phyloP scores from a whole-genome alignment of 176 grass and related monocot species.

The Oryza australiensis region DNA sequence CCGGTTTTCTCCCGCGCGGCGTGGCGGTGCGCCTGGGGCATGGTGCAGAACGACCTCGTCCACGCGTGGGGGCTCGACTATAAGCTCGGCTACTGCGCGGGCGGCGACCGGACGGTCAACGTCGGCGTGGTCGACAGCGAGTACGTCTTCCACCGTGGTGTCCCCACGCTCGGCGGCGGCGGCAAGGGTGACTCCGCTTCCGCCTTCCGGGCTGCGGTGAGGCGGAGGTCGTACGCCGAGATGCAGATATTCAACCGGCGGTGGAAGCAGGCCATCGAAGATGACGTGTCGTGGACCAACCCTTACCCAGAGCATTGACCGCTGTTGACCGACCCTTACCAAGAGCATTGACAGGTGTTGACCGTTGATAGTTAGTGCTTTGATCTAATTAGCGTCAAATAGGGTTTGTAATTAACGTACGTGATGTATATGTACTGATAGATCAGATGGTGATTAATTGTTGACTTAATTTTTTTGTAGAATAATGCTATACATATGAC shows the following conservation, averaged over 20 bases:
- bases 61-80: slow-evolving; percentile 86
- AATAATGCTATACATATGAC: no score
- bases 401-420: no score
- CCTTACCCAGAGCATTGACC: slow-evolving; percentile 44
- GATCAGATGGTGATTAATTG: no score
- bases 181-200: slow-evolving; percentile 11
- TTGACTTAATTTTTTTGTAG: no score
- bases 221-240: slow-evolving; percentile 70
- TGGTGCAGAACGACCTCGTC: slow-evolving; percentile 97
- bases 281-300: slow-evolving; percentile 75
- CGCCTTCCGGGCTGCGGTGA: slow-evolving; percentile 52
- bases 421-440: no score
- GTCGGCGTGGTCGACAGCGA: slow-evolving; percentile 89
- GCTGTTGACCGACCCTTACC: no score
- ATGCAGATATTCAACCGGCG: slow-evolving; percentile 58
- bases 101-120: slow-evolving; percentile 59
- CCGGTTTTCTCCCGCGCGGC: slow-evolving; percentile 79
- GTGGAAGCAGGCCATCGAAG: slow-evolving; percentile 61
- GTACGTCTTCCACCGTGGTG: slow-evolving; percentile 74
- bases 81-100: slow-evolving; percentile 90
- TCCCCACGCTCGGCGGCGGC: slow-evolving; percentile 57
- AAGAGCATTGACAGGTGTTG: no score
- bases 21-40: slow-evolving; percentile 81
- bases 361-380: no score
- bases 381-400: no score